Evolutionary conservation across 805 yeast species (phyloP).

Genomic region (Zygoascus biomembranicola): DNA sequence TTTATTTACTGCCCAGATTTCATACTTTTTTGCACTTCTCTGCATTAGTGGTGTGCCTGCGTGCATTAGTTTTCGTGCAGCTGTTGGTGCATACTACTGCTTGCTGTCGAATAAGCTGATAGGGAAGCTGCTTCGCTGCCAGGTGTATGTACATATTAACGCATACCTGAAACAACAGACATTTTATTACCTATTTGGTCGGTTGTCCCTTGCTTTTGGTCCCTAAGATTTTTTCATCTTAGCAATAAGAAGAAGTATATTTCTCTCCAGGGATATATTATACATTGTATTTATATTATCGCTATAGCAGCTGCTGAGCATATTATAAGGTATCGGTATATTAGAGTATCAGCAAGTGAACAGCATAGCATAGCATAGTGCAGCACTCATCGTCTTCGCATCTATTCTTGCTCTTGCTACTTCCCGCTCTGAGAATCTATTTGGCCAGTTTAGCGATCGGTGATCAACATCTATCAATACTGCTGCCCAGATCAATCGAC

Average conservation of each 20-base stretch:
- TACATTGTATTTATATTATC: not conserved
- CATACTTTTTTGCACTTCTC: not conserved
- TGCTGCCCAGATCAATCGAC: no score
- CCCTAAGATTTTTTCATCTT: not conserved
- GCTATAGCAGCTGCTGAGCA: not conserved
- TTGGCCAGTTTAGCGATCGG: no score
- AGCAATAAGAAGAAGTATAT: not conserved
- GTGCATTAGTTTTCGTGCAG: not conserved
- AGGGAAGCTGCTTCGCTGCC: not conserved
- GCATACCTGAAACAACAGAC: not conserved
- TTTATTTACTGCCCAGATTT: not conserved
- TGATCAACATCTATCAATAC: no score
- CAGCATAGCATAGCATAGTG: no score
- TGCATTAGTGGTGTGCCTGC: not conserved
- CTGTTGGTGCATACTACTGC: not conserved
- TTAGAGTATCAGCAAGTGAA: not conserved
- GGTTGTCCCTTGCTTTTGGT: not conserved
- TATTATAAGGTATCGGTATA: not conserved
- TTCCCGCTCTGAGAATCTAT: no score
- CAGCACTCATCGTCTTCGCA: no score
- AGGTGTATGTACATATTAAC: not conserved
- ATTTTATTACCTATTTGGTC: not conserved
- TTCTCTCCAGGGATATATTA: not conserved
- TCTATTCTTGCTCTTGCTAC: no score
- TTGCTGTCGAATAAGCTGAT: not conserved